These are phyloP conservation scores for Pilatotrama ljubarskyi DNA, from an alignment of 768 basidiomycete species.

Conservation along the genomic window DNA sequence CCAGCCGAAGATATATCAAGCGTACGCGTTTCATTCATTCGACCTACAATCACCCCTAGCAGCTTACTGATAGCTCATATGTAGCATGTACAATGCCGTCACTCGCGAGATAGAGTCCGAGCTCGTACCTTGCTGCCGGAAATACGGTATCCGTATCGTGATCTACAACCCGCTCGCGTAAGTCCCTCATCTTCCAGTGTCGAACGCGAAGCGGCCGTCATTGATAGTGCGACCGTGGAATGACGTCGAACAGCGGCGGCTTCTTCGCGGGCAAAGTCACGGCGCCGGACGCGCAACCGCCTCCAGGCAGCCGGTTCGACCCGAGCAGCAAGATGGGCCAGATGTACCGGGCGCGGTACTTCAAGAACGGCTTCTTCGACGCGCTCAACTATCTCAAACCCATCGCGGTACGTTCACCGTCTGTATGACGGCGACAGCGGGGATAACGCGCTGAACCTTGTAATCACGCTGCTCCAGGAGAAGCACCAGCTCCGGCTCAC, in stretches of 20 bases:
- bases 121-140: constrained; percentile 57
- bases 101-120: constrained; percentile 49
- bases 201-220: neutral
- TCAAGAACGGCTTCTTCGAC: constrained; percentile 43
- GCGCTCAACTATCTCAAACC: constrained; percentile 43
- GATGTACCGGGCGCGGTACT: constrained; percentile 48
- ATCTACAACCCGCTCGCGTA: constrained; percentile 58
- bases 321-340: constrained; percentile 38
- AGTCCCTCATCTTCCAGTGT: constrained; percentile 8
- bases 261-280: constrained; percentile 57
- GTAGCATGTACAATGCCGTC: constrained; percentile 49
- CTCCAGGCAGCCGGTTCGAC: constrained; percentile 45
- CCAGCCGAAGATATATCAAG: constrained; percentile 57
- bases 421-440: no score
- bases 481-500: constrained; percentile 48
- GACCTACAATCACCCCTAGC: neutral
- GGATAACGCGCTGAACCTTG: neutral
- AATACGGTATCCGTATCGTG: constrained; percentile 57
- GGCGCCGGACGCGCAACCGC: constrained; percentile 33
- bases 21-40: constrained; percentile 33
- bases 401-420: constrained; percentile 38
- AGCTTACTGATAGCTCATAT: neutral
- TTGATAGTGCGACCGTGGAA: neutral
- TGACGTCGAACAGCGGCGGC: constrained; percentile 41
- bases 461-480: constrained; percentile 30